Percentiles rank a stretch among this genome's conserved stretches.
phyloP scores from a whole-genome alignment of 2,329 filamentous ascomycete species.

The Teratosphaeria epicoccoides region DNA sequence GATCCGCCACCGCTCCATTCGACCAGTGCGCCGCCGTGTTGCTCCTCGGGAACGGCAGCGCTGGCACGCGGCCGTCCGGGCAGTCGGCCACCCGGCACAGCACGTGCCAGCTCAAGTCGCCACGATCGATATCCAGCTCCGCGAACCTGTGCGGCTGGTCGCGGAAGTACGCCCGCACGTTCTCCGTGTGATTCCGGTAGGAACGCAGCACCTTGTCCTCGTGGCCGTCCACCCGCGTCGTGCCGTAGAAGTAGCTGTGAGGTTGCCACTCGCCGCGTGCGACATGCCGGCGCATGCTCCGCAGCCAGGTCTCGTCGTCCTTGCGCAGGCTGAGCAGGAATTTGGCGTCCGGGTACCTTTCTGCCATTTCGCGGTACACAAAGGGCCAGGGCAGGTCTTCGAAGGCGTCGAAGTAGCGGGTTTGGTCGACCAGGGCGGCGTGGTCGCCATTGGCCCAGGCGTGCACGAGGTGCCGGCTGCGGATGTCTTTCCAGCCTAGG shows the following conservation, averaged over 20 bases:
- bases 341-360: constrained; percentile 19
- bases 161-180: constrained; percentile 10
- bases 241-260: constrained; percentile 12
- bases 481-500: constrained; percentile 23
- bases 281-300: constrained; percentile 20
- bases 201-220: constrained; percentile 11
- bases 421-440: constrained; percentile 14
- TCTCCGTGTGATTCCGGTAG: constrained; percentile 12
- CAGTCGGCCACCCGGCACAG: constrained; percentile 10
- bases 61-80: constrained; percentile 4
- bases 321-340: constrained; percentile 21
- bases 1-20: constrained; percentile 12
- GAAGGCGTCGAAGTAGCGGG: constrained; percentile 21
- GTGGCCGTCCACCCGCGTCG: constrained; percentile 10
- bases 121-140: constrained; percentile 11
- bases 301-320: constrained; percentile 22
- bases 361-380: constrained; percentile 20
- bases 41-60: constrained; percentile 12
- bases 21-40: constrained; percentile 20
- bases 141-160: constrained; percentile 10
- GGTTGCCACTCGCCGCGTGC: constrained; percentile 18
- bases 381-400: constrained; percentile 24
- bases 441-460: constrained; percentile 19
- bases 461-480: constrained; percentile 22
- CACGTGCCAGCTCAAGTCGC: constrained; percentile 11